A percentile compares a stretch with the other conserved stretches of the same genome.
Evolutionary conservation across 1,284 basidiomycete genomes (phyloP).

Genomic region (Cystobasidium sp.): DNA sequence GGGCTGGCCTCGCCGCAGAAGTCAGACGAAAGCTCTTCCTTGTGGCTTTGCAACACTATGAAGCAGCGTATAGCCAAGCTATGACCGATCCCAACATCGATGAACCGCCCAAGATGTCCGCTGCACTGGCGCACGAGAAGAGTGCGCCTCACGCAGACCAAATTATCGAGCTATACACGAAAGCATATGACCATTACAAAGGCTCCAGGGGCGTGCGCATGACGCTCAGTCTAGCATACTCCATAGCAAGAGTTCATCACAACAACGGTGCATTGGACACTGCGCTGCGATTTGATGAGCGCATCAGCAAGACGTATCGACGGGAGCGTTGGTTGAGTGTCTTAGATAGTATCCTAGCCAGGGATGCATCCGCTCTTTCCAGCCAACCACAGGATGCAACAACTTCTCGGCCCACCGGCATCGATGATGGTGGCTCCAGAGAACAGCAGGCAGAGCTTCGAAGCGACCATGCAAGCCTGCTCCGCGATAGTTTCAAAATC

Average conservation of each 20-base stretch:
- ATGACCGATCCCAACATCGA: slow-evolving; percentile 31
- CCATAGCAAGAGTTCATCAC: slow-evolving; percentile 81
- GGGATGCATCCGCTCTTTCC: neutral
- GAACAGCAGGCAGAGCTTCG: too few species aligned
- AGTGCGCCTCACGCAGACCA: slow-evolving; percentile 83
- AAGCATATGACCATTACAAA: slow-evolving; percentile 87
- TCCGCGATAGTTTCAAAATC: neutral
- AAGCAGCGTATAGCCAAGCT: slow-evolving; percentile 40
- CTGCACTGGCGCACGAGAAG: slow-evolving; percentile 75
- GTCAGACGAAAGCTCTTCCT: slow-evolving; percentile 70
- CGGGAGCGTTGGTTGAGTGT: slow-evolving; percentile 75
- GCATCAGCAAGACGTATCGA: slow-evolving; percentile 81
- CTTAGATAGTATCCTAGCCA: slow-evolving; percentile 67
- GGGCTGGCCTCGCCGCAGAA: slow-evolving; percentile 81
- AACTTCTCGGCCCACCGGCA: neutral
- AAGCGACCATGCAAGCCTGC: neutral
- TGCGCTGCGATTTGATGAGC: slow-evolving; percentile 86
- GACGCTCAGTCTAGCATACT: slow-evolving; percentile 80
- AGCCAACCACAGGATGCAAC: neutral
- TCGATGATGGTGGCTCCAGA: neutral
- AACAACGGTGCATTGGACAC: slow-evolving; percentile 76
- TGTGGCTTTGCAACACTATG: slow-evolving; percentile 54
- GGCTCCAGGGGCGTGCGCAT: slow-evolving; percentile 70
- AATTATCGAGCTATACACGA: slow-evolving; percentile 86
- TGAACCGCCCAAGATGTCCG: slow-evolving; percentile 49